phyloP scores from a whole-genome alignment of 768 basidiomycete species.

The Suillus ampliporus region DNA sequence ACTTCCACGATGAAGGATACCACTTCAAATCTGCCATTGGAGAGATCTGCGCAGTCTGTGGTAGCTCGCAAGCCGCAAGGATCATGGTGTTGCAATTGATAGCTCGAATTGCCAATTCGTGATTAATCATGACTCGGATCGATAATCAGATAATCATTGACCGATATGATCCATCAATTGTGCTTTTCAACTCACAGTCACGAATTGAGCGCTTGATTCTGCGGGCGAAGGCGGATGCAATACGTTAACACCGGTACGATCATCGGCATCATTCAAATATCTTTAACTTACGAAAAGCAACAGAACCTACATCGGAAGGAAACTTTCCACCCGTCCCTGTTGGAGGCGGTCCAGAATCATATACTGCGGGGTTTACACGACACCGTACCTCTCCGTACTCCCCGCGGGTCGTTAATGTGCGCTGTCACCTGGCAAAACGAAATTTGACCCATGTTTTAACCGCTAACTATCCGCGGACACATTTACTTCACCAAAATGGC shows the following conservation, averaged over 20 bases:
- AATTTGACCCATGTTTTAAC: neutral
- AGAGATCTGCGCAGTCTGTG: neutral
- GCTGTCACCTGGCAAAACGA: neutral
- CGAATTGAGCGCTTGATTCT: neutral
- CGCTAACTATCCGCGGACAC: neutral
- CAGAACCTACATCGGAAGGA: neutral
- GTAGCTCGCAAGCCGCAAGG: neutral
- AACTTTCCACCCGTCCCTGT: neutral
- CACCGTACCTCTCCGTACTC: no score
- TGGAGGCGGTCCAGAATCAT: neutral
- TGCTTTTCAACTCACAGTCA: no score
- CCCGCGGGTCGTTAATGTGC: neutral
- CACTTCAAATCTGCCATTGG: conserved; percentile 43
- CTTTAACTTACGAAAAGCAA: neutral
- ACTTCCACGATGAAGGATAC: conserved; percentile 82
- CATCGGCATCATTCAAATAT: neutral
- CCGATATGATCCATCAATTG: no score
- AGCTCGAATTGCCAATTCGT: neutral
- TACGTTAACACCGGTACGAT: neutral
- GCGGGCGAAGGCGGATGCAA: no score
- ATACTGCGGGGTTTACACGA: no score
- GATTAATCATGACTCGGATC: neutral
- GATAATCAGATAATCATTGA: no score
- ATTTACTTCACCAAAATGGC: no score
- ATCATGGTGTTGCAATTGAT: no score